Evolutionary conservation across 306 rosid species (phyloP).

Genomic region (Quercus agrifolia): DNA sequence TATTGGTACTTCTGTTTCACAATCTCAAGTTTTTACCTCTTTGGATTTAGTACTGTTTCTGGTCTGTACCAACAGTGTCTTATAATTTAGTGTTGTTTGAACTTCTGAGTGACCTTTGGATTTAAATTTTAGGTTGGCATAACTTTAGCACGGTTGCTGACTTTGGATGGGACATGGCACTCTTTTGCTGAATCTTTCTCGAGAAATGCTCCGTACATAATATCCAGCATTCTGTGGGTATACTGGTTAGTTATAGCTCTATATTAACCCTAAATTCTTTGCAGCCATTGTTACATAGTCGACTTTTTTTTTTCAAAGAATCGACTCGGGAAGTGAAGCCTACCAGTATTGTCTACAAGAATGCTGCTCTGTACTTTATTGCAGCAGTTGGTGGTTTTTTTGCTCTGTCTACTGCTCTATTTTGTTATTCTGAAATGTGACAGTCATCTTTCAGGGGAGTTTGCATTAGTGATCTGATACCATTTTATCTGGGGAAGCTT

Average conservation of each 20-base stretch:
- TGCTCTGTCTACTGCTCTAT: background rate
- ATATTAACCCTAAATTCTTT: background rate
- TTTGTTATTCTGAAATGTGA: slow-evolving; percentile 1
- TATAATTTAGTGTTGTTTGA: slow-evolving; percentile 11
- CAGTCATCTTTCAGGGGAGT: slow-evolving; percentile 50
- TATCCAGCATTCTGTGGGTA: slow-evolving; percentile 59
- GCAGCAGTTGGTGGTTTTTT: background rate
- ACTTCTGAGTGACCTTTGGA: slow-evolving; percentile 13
- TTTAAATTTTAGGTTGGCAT: slow-evolving; percentile 51
- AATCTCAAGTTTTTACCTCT: slow-evolving; percentile 14
- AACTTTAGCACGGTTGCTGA: slow-evolving; percentile 48
- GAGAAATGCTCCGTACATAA: slow-evolving; percentile 45
- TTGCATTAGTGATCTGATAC: slow-evolving; percentile 65
- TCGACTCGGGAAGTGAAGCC: background rate
- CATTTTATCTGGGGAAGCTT: slow-evolving; percentile 63
- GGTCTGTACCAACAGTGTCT: background rate
- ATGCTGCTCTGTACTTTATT: background rate
- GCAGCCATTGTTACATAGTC: slow-evolving; percentile 3
- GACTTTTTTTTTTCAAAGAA: background rate
- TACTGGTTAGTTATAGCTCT: slow-evolving; percentile 47
- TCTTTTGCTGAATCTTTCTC: slow-evolving; percentile 58
- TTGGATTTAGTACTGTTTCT: slow-evolving; percentile 14
- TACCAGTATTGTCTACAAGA: background rate
- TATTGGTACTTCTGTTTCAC: slow-evolving; percentile 48
- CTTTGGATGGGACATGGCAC: slow-evolving; percentile 64